A percentile compares a stretch with the other conserved stretches of the same genome.
Evolutionary conservation across 2,329 filamentous ascomycete genomes (phyloP).

Genomic region (Sporothrix brasiliensis): DNA sequence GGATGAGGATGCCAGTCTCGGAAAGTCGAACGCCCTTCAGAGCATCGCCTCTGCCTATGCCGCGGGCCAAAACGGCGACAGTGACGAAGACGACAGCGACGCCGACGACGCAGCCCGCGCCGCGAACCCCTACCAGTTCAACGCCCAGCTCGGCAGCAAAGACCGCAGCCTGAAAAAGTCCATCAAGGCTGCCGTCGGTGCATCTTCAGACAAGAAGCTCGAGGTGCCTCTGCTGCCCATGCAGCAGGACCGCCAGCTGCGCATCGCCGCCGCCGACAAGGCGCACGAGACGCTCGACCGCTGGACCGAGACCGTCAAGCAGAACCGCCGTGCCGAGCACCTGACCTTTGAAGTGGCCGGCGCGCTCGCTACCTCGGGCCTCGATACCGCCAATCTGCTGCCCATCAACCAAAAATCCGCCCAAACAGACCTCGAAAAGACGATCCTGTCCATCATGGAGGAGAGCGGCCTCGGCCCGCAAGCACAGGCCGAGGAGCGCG

Average conservation of each 20-base stretch:
- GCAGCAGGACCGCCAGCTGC: slow-evolving; percentile 83
- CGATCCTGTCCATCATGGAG: slow-evolving; percentile 85
- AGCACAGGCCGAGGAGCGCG: slow-evolving; percentile 41
- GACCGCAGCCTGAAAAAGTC: slow-evolving; percentile 64
- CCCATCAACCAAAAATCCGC: slow-evolving; percentile 66
- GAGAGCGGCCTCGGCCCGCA: slow-evolving; percentile 74
- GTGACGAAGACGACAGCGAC: slow-evolving; percentile 52
- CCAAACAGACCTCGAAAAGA: slow-evolving; percentile 78
- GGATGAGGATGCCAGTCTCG: slow-evolving; percentile 4
- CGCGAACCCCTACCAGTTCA: slow-evolving; percentile 31
- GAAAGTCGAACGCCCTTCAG: slow-evolving; percentile 58
- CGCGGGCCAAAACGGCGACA: slow-evolving; percentile 53
- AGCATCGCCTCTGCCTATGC: slow-evolving; percentile 70
- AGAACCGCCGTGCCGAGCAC: slow-evolving; percentile 88
- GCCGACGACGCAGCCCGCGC: slow-evolving; percentile 46
- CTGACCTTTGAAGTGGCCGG: slow-evolving; percentile 83
- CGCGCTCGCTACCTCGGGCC: slow-evolving; percentile 63
- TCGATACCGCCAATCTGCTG: slow-evolving; percentile 55
- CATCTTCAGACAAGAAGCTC: slow-evolving; percentile 69
- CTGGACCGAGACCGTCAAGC: slow-evolving; percentile 94
- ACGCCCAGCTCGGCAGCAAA: slow-evolving; percentile 22
- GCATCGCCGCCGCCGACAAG: slow-evolving; percentile 81
- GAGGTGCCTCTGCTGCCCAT: slow-evolving; percentile 81
- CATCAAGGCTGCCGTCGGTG: slow-evolving; percentile 68
- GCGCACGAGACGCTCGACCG: slow-evolving; percentile 87